phyloP scores from a whole-genome alignment of 768 basidiomycete species.

The Lentinula boryana region DNA sequence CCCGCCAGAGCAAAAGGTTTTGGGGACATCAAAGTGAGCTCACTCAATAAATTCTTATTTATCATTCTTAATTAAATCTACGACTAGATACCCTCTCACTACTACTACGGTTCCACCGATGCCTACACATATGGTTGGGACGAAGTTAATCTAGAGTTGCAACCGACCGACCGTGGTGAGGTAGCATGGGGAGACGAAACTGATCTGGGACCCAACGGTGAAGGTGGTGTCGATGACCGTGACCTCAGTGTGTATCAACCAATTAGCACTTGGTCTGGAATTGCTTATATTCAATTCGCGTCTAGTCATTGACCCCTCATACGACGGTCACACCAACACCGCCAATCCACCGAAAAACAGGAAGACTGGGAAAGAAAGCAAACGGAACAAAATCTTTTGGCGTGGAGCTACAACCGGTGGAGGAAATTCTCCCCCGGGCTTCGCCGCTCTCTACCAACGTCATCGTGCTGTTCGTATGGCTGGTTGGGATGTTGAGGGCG shows the following conservation, averaged over 20 bases:
- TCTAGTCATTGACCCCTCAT: background rate
- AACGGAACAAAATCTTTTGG: slow-evolving; percentile 63
- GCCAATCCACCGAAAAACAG: background rate
- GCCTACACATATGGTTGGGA: slow-evolving; percentile 93
- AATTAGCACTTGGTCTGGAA: background rate
- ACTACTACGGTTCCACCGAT: slow-evolving; percentile 82
- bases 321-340: background rate
- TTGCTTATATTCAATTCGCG: background rate
- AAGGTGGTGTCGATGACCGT: background rate
- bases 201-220: background rate
- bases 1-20: slow-evolving; percentile 85
- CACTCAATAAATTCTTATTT: background rate
- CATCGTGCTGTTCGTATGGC: slow-evolving; percentile 88
- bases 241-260: background rate
- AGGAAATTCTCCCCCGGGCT: slow-evolving; percentile 81
- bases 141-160: slow-evolving; percentile 60
- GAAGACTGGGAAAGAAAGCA: background rate
- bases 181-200: slow-evolving; percentile 15
- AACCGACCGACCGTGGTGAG: slow-evolving; percentile 82
- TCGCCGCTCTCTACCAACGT: slow-evolving; percentile 76
- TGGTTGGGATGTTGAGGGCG: slow-evolving; percentile 7
- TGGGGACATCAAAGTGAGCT: slow-evolving; percentile 60
- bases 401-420: slow-evolving; percentile 95
- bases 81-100: slow-evolving; percentile 78
- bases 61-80: background rate